phyloP scores from a whole-genome alignment of 1,139 yeast genomes.

The Suhomyces terraborum region DNA sequence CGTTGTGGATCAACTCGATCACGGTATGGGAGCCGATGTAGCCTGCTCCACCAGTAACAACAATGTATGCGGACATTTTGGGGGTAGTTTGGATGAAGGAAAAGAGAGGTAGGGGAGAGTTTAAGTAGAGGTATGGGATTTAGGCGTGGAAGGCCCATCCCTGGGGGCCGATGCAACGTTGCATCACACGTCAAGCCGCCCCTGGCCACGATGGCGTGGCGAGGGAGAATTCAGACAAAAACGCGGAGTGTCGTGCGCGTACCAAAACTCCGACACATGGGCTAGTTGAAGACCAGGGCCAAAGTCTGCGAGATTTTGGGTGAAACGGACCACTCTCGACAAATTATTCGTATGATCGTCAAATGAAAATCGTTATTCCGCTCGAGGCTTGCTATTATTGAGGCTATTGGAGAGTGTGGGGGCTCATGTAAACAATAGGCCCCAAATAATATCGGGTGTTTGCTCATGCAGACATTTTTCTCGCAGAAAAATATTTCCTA shows the following conservation, averaged over 20 bases:
- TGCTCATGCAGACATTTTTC: slow-evolving; percentile 6
- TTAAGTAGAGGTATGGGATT: background rate
- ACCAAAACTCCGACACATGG: too few species aligned
- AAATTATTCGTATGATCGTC: too few species aligned
- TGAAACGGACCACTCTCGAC: too few species aligned
- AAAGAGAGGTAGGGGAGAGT: background rate
- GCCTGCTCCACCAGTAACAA: slow-evolving; percentile 88
- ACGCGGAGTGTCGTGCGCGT: too few species aligned
- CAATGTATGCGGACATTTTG: slow-evolving; percentile 38
- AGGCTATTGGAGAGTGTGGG: background rate
- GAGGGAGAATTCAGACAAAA: too few species aligned
- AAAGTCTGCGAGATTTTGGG: too few species aligned
- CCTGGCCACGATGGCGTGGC: too few species aligned
- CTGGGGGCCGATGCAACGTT: slow-evolving; percentile 7
- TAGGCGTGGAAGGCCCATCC: background rate
- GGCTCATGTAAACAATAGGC: background rate
- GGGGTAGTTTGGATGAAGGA: background rate
- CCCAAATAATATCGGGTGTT: background rate
- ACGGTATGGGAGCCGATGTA: slow-evolving; percentile 85
- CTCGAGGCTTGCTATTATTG: background rate
- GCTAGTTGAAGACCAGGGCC: too few species aligned
- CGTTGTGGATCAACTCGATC: slow-evolving; percentile 62
- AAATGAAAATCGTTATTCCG: too few species aligned
- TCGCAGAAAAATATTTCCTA: background rate
- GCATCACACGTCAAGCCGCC: background rate